Evolutionary conservation across 176 grass and related monocot genomes (phyloP).

Genomic region (Oryza glaberrima): DNA sequence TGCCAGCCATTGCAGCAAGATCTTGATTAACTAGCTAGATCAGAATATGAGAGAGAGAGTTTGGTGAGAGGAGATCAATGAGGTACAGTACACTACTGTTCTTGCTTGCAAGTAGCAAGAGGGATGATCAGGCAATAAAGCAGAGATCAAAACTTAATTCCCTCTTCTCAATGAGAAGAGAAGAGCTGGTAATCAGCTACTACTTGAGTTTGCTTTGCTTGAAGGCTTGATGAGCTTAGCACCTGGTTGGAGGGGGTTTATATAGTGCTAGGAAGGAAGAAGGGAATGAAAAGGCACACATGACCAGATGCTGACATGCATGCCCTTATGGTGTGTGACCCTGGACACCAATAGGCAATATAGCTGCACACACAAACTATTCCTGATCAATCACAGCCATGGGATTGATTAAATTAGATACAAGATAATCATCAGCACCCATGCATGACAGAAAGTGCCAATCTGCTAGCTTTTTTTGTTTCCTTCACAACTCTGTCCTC

Average conservation of each 20-base stretch:
- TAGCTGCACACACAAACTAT: constrained; percentile 15
- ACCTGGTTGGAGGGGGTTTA: constrained; percentile 6
- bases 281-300: constrained; percentile 19
- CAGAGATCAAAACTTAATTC: not conserved
- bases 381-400: constrained; percentile 27
- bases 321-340: not conserved
- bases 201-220: constrained; percentile 18
- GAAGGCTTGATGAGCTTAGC: constrained; percentile 31
- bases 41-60: not conserved
- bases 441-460: constrained; percentile 24
- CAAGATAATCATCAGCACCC: constrained; percentile 29
- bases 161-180: not conserved
- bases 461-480: not conserved
- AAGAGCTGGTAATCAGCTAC: not conserved
- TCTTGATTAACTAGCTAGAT: not conserved
- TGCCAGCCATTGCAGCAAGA: constrained; percentile 53
- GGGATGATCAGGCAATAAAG: too few relatives aligned
- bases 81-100: not conserved
- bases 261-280: constrained; percentile 28
- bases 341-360: not conserved
- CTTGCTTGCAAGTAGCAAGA: not conserved
- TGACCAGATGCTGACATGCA: not conserved
- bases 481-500: not conserved
- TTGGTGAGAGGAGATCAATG: not conserved
- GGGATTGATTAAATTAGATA: constrained; percentile 12